These are phyloP conservation scores for Cenococcum geophilum DNA, from an alignment of 495 filamentous ascomycete species.

Conservation along the genomic window DNA sequence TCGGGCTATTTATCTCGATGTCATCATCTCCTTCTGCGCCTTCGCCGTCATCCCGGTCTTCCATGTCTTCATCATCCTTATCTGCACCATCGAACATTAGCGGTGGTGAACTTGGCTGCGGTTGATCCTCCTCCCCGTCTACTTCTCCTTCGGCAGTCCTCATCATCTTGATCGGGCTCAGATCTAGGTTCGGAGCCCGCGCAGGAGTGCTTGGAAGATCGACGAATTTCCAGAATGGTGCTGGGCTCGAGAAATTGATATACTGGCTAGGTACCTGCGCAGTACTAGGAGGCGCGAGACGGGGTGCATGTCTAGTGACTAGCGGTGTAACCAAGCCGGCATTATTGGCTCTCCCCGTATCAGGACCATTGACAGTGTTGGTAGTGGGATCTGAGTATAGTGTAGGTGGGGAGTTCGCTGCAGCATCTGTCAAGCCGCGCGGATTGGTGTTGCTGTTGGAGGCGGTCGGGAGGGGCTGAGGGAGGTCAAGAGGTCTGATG, in stretches of 20 bases:
- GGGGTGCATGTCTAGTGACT: conserved; percentile 73
- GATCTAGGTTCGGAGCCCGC: conserved; percentile 49
- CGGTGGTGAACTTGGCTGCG: conserved; percentile 29
- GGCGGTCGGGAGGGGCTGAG: conserved; percentile 13
- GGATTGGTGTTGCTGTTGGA: conserved; percentile 2
- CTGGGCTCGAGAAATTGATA: conserved; percentile 89
- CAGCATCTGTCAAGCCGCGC: conserved; percentile 18
- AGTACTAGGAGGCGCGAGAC: conserved; percentile 81
- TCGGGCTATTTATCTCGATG: conserved; percentile 25
- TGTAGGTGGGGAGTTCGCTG: conserved; percentile 26
- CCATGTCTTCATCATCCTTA: conserved; percentile 7
- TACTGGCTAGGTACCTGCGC: conserved; percentile 86
- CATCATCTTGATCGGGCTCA: conserved; percentile 47
- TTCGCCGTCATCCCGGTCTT: conserved; percentile 11
- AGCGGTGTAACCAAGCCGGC: conserved; percentile 69
- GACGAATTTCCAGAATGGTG: conserved; percentile 93
- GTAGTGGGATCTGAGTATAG: conserved; percentile 31
- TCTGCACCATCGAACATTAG: conserved; percentile 14
- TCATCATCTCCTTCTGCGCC: conserved; percentile 26
- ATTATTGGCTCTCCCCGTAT: conserved; percentile 27
- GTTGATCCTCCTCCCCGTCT: conserved; percentile 16
- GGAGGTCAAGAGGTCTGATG: conserved; percentile 9
- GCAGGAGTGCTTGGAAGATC: conserved; percentile 74
- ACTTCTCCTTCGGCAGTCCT: conserved; percentile 15
- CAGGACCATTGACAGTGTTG: conserved; percentile 28